These are phyloP conservation scores for Syzygium malaccense DNA, from an alignment of 441 rosid genomes.

Conservation along the genomic window DNA sequence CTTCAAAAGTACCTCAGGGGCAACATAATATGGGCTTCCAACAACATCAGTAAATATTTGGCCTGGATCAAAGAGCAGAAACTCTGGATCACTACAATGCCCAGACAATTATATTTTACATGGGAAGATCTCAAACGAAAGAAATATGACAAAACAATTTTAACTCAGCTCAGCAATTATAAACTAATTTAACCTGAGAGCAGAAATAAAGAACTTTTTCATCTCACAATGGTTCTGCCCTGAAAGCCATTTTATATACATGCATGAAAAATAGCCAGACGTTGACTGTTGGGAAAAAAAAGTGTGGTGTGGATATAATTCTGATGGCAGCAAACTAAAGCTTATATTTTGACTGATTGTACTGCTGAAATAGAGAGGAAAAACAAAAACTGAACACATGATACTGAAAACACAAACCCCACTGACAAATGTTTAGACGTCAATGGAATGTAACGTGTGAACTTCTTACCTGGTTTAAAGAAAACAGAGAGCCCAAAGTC, in stretches of 20 bases:
- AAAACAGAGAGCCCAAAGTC: slow-evolving; percentile 18
- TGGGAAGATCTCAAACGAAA: not conserved
- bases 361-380: not conserved
- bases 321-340: not conserved
- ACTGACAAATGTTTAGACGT: not conserved
- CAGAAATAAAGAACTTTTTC: not conserved
- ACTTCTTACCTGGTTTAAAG: slow-evolving; percentile 13
- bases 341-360: not conserved
- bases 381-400: not conserved
- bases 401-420: not conserved
- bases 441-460: not conserved
- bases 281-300: not conserved
- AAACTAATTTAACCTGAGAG: not conserved
- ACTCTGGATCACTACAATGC: not conserved
- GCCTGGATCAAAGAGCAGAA: not conserved
- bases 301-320: not conserved
- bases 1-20: slow-evolving; percentile 14
- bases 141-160: not conserved
- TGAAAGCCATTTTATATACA: not conserved
- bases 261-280: not conserved
- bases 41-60: slow-evolving; percentile 15
- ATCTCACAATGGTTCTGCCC: not conserved
- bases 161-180: not conserved
- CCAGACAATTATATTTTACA: not conserved
- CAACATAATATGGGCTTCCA: slow-evolving; percentile 17